Percentiles rank a stretch among this genome's conserved stretches.
Evolutionary conservation across 805 yeast genomes (phyloP).

Genomic region (Maudiozyma turicensis): DNA sequence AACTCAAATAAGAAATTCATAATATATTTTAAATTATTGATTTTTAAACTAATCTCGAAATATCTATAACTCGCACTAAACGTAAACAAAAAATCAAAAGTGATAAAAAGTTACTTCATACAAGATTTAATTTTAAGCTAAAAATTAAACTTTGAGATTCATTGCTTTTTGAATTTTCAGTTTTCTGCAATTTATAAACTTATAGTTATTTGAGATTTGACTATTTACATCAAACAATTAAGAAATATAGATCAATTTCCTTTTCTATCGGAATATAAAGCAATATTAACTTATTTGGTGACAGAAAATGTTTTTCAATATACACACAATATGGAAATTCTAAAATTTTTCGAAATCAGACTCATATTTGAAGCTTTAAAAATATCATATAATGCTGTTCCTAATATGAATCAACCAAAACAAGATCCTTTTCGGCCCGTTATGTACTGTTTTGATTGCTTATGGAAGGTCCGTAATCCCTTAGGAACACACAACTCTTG

Average conservation of each 20-base stretch:
- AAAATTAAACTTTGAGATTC: neutral
- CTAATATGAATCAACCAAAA: too few relatives aligned
- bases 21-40: neutral
- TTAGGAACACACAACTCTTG: too few relatives aligned
- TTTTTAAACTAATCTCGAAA: neutral
- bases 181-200: neutral
- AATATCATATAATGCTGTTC: too few relatives aligned
- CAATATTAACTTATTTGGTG: too few relatives aligned
- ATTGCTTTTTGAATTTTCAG: neutral
- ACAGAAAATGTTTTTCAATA: too few relatives aligned
- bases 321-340: too few relatives aligned
- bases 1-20: neutral
- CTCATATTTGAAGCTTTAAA: too few relatives aligned
- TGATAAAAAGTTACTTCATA: neutral
- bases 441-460: too few relatives aligned
- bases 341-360: too few relatives aligned
- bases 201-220: neutral
- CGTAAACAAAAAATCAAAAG: neutral
- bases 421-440: too few relatives aligned
- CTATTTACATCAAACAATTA: neutral
- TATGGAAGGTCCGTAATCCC: too few relatives aligned
- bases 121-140: neutral
- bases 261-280: neutral
- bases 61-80: neutral
- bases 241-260: neutral